Evolutionary conservation across 441 rosid genomes (phyloP), one percentile per base, ranked within the genome.

Genomic region (Cnidoscolus chayamansa): DNA sequence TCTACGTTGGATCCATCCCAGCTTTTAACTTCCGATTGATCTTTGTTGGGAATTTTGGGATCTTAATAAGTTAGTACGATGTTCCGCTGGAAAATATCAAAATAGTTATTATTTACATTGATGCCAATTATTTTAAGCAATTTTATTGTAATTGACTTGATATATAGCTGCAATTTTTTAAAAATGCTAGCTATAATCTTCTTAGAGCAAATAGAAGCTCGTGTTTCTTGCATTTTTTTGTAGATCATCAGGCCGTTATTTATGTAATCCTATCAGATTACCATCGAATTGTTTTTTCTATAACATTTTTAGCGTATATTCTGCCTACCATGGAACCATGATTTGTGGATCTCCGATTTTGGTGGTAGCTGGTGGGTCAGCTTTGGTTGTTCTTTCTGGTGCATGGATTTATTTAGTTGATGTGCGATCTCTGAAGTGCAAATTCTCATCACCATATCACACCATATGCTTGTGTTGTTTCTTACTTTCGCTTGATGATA

Each of bases 11-110:
- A 63, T 65, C 56, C 60, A 45, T 17, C 10, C 19, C 53, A 25
- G 53, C 9, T 64, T 11, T 45, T 7, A 43, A 7, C 37, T 35
- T 31, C 7, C 40, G 53, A 50, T 72, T 68, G 69, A 63, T 76
- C 55, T 55, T 40, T 73, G 57, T 51, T 68, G 40, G 73, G 72
- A 56, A 35, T 61, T 55, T 56, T 62, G 17, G 67, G 66, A 74
- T 76, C 81, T 70, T 19, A 9, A 31, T 4, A 31, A 0, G 15
- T 45, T 69, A 15, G 32, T 43, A 45, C 54, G 63, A 62, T 63
- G 35, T 17, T 54, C 48, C 51, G 17, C 37, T 12, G 19, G 51
- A 37, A n/a, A 50, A 25, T 25, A 25, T 25, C 25, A 25, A 25
- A 25, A 50, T 31, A 7, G n/a, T 1, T 13, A 47, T 63, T 19